Conservation (phyloP, 1,139 yeast genomes). For the Pichia sp. region DNA sequence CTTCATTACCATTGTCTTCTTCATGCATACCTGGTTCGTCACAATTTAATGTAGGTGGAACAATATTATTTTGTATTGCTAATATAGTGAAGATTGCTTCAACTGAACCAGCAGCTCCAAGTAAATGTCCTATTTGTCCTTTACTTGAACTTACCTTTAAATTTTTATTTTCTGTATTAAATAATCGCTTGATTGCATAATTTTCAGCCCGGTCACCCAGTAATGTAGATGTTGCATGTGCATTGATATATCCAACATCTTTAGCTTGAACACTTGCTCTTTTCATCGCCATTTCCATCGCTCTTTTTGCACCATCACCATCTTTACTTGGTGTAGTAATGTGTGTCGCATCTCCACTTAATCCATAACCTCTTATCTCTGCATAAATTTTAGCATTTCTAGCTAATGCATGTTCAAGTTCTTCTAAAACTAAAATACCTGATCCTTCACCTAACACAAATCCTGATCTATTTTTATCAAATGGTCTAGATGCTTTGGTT, state of each 20-base stretch:
- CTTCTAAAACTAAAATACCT: constrained; percentile 74
- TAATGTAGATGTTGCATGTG: constrained; percentile 92
- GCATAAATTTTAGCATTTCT: constrained; percentile 70
- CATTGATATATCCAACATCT: constrained; percentile 73
- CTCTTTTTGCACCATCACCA: constrained; percentile 79
- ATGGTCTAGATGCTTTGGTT: constrained; percentile 71
- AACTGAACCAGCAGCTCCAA: constrained; percentile 96
- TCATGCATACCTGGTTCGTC: constrained; percentile 44
- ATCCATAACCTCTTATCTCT: constrained; percentile 80
- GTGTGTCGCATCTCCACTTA: constrained; percentile 88
- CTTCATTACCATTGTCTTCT: constrained; percentile 34
- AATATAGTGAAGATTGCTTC: constrained; percentile 78
- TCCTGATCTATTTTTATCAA: constrained; percentile 72
- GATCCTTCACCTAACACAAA: constrained; percentile 94
- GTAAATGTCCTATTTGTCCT: constrained; percentile 86
- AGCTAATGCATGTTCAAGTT: constrained; percentile 62
- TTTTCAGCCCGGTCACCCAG: constrained; percentile 90
- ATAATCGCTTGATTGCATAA: constrained; percentile 57
- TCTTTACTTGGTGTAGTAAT: constrained; percentile 83
- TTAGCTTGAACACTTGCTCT: constrained; percentile 40
- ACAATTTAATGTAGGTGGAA: constrained; percentile 83
- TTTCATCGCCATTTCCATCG: constrained; percentile 73
- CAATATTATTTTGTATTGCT: constrained; percentile 48
- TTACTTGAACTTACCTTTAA: constrained; percentile 67
- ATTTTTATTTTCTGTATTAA: constrained; percentile 32